Conservation (phyloP, 805 yeast genomes). For the Scheffersomyces coipomensis region DNA sequence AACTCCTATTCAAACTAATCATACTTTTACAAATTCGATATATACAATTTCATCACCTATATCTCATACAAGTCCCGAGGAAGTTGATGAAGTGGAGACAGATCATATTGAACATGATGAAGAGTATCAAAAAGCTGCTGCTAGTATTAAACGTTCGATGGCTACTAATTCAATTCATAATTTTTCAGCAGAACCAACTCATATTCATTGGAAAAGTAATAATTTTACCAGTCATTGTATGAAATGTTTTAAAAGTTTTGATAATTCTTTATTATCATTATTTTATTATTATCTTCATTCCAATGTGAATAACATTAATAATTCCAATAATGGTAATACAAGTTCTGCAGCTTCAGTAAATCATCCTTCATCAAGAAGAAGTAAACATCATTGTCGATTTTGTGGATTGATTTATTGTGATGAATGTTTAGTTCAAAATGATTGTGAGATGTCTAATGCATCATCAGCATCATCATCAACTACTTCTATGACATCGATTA, state of each 20-base stretch:
- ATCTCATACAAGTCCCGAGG: too few relatives aligned
- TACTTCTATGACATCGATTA: too few relatives aligned
- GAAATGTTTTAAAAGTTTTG: slow-evolving; percentile 37
- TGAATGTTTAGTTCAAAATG: slow-evolving; percentile 4
- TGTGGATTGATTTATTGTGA: slow-evolving; percentile 50
- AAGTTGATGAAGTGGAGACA: background rate
- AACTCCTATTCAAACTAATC: background rate
- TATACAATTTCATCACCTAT: slow-evolving; percentile 1
- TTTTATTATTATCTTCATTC: slow-evolving; percentile 2
- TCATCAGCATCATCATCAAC: too few relatives aligned
- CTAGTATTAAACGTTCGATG: background rate
- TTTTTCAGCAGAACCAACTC: slow-evolving; percentile 43
- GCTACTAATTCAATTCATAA: background rate
- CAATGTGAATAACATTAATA: background rate
- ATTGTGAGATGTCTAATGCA: background rate
- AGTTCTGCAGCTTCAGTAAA: background rate
- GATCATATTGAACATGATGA: background rate
- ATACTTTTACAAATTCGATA: background rate
- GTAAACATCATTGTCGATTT: slow-evolving; percentile 50
- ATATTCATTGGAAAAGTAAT: slow-evolving; percentile 53
- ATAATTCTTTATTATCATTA: background rate
- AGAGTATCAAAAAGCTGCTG: too few relatives aligned
- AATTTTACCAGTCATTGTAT: slow-evolving; percentile 38
- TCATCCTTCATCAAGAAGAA: background rate
- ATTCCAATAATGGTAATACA: background rate